Evolutionary conservation across 768 basidiomycete genomes (phyloP).

Genomic region (Suillus fuscotomentosus): DNA sequence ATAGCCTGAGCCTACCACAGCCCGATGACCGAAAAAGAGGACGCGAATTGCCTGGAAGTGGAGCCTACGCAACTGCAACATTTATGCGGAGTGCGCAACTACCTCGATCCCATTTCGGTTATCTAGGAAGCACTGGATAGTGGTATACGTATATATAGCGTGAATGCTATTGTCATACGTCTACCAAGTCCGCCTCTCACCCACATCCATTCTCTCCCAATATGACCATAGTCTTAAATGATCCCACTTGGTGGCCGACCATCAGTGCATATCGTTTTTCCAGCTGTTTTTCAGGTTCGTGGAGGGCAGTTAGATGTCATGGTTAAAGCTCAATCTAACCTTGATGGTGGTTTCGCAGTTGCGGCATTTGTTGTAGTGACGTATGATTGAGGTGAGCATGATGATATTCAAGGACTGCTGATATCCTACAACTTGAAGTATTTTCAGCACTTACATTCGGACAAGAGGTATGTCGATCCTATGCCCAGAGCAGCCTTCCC

Average conservation of each 20-base stretch:
- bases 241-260: not conserved
- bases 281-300: not conserved
- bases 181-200: not conserved
- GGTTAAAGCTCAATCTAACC: not conserved
- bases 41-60: no score
- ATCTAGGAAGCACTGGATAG: no score
- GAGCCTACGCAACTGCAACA: no score
- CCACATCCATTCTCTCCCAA: not conserved
- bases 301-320: no score
- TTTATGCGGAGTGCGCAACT: no score
- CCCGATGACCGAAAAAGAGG: no score
- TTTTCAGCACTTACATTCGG: not conserved
- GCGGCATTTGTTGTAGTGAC: not conserved
- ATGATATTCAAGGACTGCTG: not conserved
- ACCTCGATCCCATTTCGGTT: not conserved
- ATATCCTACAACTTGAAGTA: not conserved
- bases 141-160: not conserved
- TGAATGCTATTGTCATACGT: not conserved
- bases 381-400: not conserved
- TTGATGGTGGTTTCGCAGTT: not conserved
- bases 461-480: not conserved
- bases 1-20: no score
- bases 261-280: not conserved
- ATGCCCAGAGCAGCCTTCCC: not conserved
- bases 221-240: not conserved